Evolutionary conservation across 1,284 basidiomycete genomes (phyloP).

Genomic region (Microbotryum scabiosae): DNA sequence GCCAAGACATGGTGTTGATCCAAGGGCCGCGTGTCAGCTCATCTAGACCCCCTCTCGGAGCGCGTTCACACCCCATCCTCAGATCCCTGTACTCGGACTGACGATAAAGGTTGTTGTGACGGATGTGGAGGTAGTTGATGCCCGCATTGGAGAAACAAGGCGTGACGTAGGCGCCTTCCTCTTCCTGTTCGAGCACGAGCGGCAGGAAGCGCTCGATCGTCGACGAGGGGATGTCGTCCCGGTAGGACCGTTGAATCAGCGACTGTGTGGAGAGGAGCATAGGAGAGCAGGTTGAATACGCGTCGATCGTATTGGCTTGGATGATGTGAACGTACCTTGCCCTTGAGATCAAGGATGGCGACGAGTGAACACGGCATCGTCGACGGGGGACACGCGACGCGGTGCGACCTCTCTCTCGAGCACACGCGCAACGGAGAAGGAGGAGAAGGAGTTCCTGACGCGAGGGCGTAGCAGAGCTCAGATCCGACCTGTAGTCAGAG

Average conservation of each 20-base stretch:
- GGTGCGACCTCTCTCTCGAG: neutral
- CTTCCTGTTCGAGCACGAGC: constrained; percentile 89
- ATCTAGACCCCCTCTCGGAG: no score
- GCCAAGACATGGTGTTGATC: neutral
- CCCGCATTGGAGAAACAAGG: constrained; percentile 92
- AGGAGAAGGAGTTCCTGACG: neutral
- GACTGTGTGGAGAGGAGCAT: constrained; percentile 48
- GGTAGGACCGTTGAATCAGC: constrained; percentile 85
- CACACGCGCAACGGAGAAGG: neutral
- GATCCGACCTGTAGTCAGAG: no score
- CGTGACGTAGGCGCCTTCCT: constrained; percentile 87
- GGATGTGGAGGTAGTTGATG: constrained; percentile 96
- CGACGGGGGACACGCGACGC: neutral
- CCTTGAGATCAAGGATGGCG: constrained; percentile 96
- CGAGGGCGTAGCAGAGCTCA: no score
- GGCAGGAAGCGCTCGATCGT: constrained; percentile 92
- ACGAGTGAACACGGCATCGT: constrained; percentile 45
- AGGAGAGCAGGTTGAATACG: neutral
- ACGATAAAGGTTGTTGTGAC: constrained; percentile 96
- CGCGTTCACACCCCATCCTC: no score
- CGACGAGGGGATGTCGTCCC: constrained; percentile 85
- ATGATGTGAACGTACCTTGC: constrained; percentile 45
- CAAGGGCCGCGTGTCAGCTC: neutral
- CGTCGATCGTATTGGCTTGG: no score
- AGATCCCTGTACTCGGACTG: constrained; percentile 39